These are phyloP conservation scores for Mycena leptocephala DNA, from an alignment of 768 basidiomycete genomes.

Conservation along the genomic window DNA sequence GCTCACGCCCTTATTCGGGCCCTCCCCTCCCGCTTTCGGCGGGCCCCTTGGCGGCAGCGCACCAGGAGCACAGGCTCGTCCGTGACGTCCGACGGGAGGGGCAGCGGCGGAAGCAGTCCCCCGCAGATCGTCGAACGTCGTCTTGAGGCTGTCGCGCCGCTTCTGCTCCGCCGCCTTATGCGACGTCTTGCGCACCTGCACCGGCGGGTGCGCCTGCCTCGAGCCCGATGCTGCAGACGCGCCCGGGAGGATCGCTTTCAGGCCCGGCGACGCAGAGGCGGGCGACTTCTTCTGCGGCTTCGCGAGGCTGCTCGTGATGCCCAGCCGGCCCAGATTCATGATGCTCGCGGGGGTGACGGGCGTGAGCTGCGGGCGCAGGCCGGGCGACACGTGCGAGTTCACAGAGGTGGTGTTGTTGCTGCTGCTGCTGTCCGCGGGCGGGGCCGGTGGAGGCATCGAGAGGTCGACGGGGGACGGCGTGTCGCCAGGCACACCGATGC, in stretches of 20 bases:
- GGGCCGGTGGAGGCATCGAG: slow-evolving; percentile 90
- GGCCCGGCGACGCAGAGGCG: slow-evolving; percentile 59
- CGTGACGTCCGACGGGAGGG: slow-evolving; percentile 83
- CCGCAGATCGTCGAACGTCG: slow-evolving; percentile 91
- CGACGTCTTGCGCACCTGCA: slow-evolving; percentile 79
- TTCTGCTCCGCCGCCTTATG: slow-evolving; percentile 99
- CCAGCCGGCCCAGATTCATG: slow-evolving; percentile 87
- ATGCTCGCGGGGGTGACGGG: slow-evolving; percentile 95
- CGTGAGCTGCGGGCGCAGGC: slow-evolving; percentile 56
- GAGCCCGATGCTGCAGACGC: slow-evolving; percentile 18
- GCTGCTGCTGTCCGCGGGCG: slow-evolving; percentile 44
- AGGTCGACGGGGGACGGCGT: slow-evolving; percentile 92
- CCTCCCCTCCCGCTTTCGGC: slow-evolving; percentile 87
- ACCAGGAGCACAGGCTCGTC: slow-evolving; percentile 86
- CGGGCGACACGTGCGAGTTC: slow-evolving; percentile 15
- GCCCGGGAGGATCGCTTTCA: slow-evolving; percentile 85
- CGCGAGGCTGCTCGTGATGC: slow-evolving; percentile 59
- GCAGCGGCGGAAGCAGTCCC: slow-evolving; percentile 90
- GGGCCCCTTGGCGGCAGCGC: slow-evolving; percentile 92
- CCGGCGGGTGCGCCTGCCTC: slow-evolving; percentile 47
- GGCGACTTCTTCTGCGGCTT: slow-evolving; percentile 48
- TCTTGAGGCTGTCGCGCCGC: slow-evolving; percentile 95
- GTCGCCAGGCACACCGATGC: slow-evolving; percentile 62
- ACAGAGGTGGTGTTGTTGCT: slow-evolving; percentile 1
- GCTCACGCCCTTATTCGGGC: slow-evolving; percentile 96